These are phyloP conservation scores for Paraphaeosphaeria sporulosa DNA, from an alignment of 2,329 filamentous ascomycete species.

Conservation along the genomic window DNA sequence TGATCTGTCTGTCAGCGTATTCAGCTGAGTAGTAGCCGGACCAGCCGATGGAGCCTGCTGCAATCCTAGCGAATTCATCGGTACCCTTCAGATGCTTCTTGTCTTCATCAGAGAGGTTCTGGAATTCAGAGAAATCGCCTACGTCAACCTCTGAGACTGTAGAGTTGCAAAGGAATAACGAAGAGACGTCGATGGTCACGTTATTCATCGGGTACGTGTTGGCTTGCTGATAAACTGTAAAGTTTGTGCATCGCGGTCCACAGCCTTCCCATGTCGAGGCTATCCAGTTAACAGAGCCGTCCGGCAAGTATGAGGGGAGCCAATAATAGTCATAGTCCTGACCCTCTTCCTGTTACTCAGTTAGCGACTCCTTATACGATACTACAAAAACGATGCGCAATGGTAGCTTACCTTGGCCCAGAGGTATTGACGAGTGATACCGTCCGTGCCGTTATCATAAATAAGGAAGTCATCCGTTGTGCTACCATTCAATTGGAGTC, in stretches of 20 bases:
- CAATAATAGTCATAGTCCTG: slow-evolving; percentile 24
- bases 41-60: slow-evolving; percentile 43
- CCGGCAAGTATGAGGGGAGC: slow-evolving; percentile 25
- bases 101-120: slow-evolving; percentile 22
- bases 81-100: slow-evolving; percentile 31
- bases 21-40: slow-evolving; percentile 31
- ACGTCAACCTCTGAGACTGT: slow-evolving; percentile 26
- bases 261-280: slow-evolving; percentile 27
- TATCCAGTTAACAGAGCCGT: slow-evolving; percentile 36
- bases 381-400: not conserved
- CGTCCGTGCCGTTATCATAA: not conserved
- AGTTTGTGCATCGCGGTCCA: slow-evolving; percentile 44
- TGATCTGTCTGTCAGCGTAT: slow-evolving; percentile 25
- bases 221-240: slow-evolving; percentile 38
- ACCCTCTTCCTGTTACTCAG: slow-evolving; percentile 12
- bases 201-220: slow-evolving; percentile 1
- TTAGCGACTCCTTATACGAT: not conserved
- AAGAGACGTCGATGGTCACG: slow-evolving; percentile 16
- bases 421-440: slow-evolving; percentile 18
- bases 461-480: not conserved
- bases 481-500: slow-evolving; percentile 24
- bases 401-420: slow-evolving; percentile 22
- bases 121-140: slow-evolving; percentile 31
- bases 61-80: slow-evolving; percentile 38
- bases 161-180: slow-evolving; percentile 41